Evolutionary conservation across 2,329 filamentous ascomycete species (phyloP).

Genomic region (Blumeria graminis): DNA sequence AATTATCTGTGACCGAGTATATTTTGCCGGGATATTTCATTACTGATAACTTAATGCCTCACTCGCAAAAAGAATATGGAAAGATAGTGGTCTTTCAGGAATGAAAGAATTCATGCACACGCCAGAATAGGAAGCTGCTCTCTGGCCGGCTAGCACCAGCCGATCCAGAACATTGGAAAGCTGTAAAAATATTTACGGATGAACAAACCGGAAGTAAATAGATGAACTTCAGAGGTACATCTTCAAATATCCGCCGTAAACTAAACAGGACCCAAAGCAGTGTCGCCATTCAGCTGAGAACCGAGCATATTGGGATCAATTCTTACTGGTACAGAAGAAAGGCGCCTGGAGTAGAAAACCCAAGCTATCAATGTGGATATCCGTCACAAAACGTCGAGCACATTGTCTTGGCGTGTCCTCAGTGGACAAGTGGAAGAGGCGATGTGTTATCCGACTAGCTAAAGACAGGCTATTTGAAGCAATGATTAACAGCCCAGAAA

Average conservation of each 20-base stretch:
- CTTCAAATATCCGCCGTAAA: neutral
- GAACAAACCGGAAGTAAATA: neutral
- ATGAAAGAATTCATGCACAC: too few species aligned
- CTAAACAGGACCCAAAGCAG: neutral
- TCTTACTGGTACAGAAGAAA: neutral
- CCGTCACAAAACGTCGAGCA: neutral
- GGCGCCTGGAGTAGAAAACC: neutral
- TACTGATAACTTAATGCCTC: too few species aligned
- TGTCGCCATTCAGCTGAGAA: neutral
- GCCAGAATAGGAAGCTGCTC: too few species aligned
- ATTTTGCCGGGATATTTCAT: too few species aligned
- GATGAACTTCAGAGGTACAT: neutral
- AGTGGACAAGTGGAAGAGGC: neutral
- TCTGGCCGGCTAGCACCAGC: too few species aligned
- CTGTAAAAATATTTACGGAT: neutral
- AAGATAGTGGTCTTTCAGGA: too few species aligned
- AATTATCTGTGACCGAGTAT: too few species aligned
- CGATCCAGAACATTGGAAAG: neutral
- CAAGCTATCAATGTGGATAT: neutral
- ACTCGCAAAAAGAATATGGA: too few species aligned
- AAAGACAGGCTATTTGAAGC: neutral
- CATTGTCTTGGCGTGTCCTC: neutral
- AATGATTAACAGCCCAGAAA: neutral
- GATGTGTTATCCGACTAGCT: neutral
- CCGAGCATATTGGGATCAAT: neutral